Percentiles rank a stretch among this genome's conserved stretches.
Evolutionary conservation across 352 stramenopile genomes (phyloP).

Genomic region (Phytophthora crassamura): DNA sequence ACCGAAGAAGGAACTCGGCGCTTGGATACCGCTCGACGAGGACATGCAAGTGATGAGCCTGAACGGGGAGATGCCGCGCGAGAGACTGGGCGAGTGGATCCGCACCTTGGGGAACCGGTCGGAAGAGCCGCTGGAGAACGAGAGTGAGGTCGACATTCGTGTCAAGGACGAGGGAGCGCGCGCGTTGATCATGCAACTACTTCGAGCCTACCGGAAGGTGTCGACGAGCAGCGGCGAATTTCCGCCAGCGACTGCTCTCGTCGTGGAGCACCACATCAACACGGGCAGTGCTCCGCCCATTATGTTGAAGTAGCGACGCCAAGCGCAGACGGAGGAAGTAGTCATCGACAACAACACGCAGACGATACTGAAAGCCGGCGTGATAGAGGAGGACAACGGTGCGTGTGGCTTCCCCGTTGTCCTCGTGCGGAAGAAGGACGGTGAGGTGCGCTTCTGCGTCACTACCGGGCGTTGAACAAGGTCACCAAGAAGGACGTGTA

Average conservation of each 20-base stretch:
- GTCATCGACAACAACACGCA: constrained; percentile 18
- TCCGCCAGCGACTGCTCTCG: constrained; percentile 10
- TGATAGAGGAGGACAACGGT: constrained; percentile 23
- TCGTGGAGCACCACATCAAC: constrained; percentile 27
- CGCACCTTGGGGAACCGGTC: no score
- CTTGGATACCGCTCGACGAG: no score
- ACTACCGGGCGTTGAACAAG: no score
- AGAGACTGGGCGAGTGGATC: no score
- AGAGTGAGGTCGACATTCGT: no score
- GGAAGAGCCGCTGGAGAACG: no score
- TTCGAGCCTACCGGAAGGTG: constrained; percentile 15
- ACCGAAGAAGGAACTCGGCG: no score
- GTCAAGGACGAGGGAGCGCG: no score
- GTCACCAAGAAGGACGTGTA: no score
- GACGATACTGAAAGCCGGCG: constrained; percentile 19
- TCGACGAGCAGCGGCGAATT: constrained; percentile 1
- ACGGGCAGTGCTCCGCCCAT: constrained; percentile 22
- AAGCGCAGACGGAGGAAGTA: constrained; percentile 12
- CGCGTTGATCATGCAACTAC: constrained; percentile 9
- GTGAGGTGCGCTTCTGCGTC: no score
- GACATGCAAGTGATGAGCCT: no score
- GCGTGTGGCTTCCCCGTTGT: constrained; percentile 29
- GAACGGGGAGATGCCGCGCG: no score
- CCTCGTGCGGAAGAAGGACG: constrained; percentile 31
- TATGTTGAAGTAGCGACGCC: neutral